These are phyloP conservation scores for Ophiostoma quercus DNA, from an alignment of 2,329 filamentous ascomycete species.

Conservation along the genomic window DNA sequence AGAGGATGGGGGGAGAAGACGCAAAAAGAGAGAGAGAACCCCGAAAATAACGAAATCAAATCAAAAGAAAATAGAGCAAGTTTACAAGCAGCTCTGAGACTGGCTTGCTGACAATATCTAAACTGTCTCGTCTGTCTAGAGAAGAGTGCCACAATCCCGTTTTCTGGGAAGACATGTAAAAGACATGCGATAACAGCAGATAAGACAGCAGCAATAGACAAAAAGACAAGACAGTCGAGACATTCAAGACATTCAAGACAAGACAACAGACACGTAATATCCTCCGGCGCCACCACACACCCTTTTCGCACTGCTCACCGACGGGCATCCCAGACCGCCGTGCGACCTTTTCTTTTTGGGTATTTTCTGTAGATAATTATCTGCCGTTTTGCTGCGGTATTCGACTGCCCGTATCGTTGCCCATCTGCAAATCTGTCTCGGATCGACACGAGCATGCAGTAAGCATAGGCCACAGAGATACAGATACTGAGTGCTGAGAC, in stretches of 20 bases:
- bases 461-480: background rate
- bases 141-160: background rate
- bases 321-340: slow-evolving; percentile 17
- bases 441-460: background rate
- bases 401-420: background rate
- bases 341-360: background rate
- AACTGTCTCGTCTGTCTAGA: background rate
- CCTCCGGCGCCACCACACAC: slow-evolving; percentile 13
- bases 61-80: background rate
- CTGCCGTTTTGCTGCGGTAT: background rate
- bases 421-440: background rate
- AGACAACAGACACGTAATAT: background rate
- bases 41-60: background rate
- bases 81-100: background rate
- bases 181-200: background rate
- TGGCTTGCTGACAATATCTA: too few relatives aligned
- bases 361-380: background rate
- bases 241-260: background rate
- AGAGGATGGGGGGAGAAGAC: background rate
- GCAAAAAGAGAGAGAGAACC: background rate
- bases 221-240: background rate
- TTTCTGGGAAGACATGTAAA: too few relatives aligned
- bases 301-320: slow-evolving; percentile 2
- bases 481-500: background rate
- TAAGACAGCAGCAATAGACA: background rate